These are phyloP conservation scores for Metarhizium album DNA, from an alignment of 2,329 filamentous ascomycete species.

Conservation along the genomic window DNA sequence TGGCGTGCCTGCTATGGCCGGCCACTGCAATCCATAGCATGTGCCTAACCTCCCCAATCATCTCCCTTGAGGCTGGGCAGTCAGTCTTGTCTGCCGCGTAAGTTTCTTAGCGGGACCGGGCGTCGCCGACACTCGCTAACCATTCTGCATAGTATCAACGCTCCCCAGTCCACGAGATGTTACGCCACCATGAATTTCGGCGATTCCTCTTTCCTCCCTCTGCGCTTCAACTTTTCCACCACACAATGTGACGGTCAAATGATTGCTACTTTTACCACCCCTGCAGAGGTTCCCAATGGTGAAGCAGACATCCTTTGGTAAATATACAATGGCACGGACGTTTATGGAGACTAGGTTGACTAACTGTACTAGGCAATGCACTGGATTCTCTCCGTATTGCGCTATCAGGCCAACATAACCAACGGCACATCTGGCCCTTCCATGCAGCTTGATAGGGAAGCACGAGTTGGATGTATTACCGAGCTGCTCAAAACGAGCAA, in stretches of 20 bases:
- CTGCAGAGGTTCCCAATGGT: constrained; percentile 2
- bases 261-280: constrained; percentile 1
- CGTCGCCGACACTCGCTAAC: background rate
- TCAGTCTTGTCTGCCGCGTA: background rate
- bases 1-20: background rate
- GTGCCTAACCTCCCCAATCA: background rate
- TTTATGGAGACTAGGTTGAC: background rate
- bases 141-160: background rate
- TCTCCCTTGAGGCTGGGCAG: constrained; percentile 1
- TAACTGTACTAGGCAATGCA: constrained; percentile 5
- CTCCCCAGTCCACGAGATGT: constrained; percentile 1
- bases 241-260: constrained; percentile 2
- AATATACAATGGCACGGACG: background rate
- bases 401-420: background rate
- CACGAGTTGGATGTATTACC: background rate
- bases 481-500: background rate
- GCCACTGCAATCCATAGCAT: background rate
- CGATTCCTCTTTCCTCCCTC: constrained; percentile 4
- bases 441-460: background rate
- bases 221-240: constrained; percentile 5
- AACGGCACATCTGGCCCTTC: background rate
- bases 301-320: constrained; percentile 5
- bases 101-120: background rate
- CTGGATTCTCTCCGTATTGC: constrained; percentile 3
- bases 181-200: constrained; percentile 5